Base-by-base conservation (phyloP, 2,329 filamentous ascomycete species). In the Microcyclospora tardicrescens region DNA sequence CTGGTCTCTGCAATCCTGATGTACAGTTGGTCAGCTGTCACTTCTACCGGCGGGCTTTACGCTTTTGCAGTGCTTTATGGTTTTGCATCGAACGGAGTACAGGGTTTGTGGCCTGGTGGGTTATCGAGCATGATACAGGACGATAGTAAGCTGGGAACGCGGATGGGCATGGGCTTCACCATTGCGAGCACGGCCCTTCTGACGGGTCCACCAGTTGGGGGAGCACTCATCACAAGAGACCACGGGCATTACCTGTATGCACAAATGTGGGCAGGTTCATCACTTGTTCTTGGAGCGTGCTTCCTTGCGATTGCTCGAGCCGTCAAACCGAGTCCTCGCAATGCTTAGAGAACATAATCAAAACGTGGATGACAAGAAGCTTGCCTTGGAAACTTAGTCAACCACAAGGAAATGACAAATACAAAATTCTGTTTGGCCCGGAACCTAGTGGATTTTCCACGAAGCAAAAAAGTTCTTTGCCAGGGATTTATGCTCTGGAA, bases 161-260 rank as follows among this genome's bases (percentile, higher is more conserved):
- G 65, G 11, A 61, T 65, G 39, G 65, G 65, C 0, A 66, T 67
- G 59, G 62, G 62, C 0, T 62, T 67, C 38, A 57, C 56, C 0
- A 56, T 67, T 19, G 58, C 64, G 10, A 61, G 60, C 2, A 38
- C 67, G 16, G 61, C 61, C 1, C 58, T 53, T 11, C 50, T 68
- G 19, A 60, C 60, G 2, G 65, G 64, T 0, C 63, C 63, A 3
- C 41, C 41, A 29, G 28, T 43, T n/a, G 64, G 63, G 1, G 64
- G 65, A 5, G 61, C 60, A 1, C 35, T 68, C 35, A 61, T 68
- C 10, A 52, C 61, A 28, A 50, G 45, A 8, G 44, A 53, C 15
- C 48, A 55, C 9, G 64, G 63, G 0, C 46, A 47, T 1, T 68
- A 66, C 47, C 36, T 66, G 2, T 47, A 48, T 14, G 64, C 63